Evolutionary conservation across 2,329 filamentous ascomycete species (phyloP), one percentile per base, ranked within the genome.

Genomic region (Fusarium sacchari): DNA sequence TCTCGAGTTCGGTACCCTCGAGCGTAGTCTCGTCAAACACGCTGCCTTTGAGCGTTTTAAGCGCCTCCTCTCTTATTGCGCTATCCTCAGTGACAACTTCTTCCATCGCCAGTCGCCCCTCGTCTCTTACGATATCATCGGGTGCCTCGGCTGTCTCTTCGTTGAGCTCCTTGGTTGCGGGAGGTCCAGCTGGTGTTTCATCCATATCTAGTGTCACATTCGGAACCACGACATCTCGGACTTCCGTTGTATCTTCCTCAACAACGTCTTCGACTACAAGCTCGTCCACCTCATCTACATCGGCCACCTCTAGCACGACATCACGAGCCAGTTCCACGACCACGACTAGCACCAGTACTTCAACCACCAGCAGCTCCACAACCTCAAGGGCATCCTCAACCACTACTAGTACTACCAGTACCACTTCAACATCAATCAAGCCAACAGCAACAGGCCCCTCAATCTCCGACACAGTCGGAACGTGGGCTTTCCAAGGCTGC

Each of bases 401-500:
- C 4, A n/a, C 46, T 18, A 46, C 55, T 4, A 55, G 36, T 18
- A 53, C 22, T 17, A 43, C 40, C 13, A 53, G 34, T 10, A 43
- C 30, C 14, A 24, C 60, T 0, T 37, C 42, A 24, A 58, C 24
- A 5, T 50, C 52, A 5, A 59, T 4, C 9, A 73, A 65, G 1
- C 73, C 74, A 4, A 72, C 65, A 15, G 70, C 74, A 3, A 79
- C 80, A 7, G 73, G 71, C 0, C 80, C 81, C 0, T 73, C 72
- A 11, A 76, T 78, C 37, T 78, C 78, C 2, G 47, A 73, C 3
- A 69, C 64, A 7, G 71, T 81, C 3, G 79, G 77, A 12, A 64
- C 70, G 9, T 84, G 79, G 76, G 61, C 57, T 3, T 82, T 78
- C 55, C 79, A 82, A 39, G 83, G 82, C 5, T 84, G 83, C 65